Percentiles rank a stretch among this genome's conserved stretches.
Evolutionary conservation across 331 rosid species (phyloP).

Genomic region (Arachis monticola): DNA sequence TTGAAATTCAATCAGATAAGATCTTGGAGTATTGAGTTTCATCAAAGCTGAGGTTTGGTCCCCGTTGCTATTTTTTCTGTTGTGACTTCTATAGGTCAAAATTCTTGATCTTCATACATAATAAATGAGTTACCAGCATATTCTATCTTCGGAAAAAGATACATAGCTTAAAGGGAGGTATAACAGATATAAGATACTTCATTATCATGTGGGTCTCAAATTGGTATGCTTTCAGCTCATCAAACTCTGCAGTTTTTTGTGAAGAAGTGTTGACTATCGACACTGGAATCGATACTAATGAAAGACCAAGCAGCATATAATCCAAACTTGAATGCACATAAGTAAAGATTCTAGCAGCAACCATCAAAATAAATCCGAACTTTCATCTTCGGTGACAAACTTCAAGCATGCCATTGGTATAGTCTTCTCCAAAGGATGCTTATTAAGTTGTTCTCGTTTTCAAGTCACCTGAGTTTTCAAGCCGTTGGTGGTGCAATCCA

Average conservation of each 20-base stretch:
- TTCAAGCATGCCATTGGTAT: neutral
- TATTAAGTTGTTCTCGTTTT: no score
- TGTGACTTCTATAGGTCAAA: neutral
- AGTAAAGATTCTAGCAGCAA: neutral
- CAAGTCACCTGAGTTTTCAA: neutral
- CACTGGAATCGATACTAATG: constrained; percentile 14
- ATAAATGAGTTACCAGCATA: constrained; percentile 14
- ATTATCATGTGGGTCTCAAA: neutral
- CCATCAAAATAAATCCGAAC: neutral
- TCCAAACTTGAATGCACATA: constrained; percentile 18
- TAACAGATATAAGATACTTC: constrained; percentile 8
- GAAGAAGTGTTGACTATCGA: neutral
- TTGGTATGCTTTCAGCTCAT: constrained; percentile 21
- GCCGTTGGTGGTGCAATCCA: no score
- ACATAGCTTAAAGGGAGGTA: constrained; percentile 2
- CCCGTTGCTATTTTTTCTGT: constrained; percentile 12
- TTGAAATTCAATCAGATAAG: constrained; percentile 21
- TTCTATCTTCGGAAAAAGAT: constrained; percentile 32
- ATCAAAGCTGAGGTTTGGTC: neutral
- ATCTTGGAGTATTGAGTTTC: constrained; percentile 25
- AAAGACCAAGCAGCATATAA: neutral
- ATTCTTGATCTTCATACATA: neutral
- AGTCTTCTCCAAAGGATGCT: neutral
- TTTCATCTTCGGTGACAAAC: neutral
- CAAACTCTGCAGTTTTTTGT: constrained; percentile 12